phyloP scores from a whole-genome alignment of 2,329 filamentous ascomycete species.

The Aureobasidium sp. region DNA sequence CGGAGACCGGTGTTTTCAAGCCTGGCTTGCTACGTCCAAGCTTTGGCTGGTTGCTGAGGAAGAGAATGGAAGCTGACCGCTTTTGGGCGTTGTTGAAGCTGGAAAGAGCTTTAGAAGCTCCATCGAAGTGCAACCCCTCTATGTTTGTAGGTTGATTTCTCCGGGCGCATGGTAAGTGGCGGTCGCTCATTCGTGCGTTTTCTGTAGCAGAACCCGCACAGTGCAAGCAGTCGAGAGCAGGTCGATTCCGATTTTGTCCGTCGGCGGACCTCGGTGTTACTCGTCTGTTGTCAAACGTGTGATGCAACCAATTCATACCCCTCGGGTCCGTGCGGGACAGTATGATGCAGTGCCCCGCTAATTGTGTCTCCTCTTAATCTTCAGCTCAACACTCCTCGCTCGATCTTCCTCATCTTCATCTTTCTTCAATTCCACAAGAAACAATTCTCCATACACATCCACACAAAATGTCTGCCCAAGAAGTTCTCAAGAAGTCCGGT shows the following conservation, averaged over 20 bases:
- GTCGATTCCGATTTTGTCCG: conserved; percentile 9
- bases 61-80: conserved; percentile 3
- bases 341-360: conserved; percentile 17
- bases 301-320: conserved; percentile 13
- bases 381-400: conserved; percentile 16
- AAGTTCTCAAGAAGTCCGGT: conserved; percentile 28
- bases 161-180: conserved; percentile 8
- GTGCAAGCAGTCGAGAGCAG: not conserved
- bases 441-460: conserved; percentile 7
- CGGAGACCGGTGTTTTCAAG: conserved; percentile 9
- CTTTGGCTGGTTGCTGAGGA: conserved; percentile 7
- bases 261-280: conserved; percentile 16
- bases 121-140: not conserved
- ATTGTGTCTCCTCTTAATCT: conserved; percentile 13
- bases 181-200: conserved; percentile 13
- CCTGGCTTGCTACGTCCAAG: conserved; percentile 10
- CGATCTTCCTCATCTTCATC: conserved; percentile 13
- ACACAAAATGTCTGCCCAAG: conserved; percentile 18
- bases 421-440: conserved; percentile 7
- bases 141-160: not conserved
- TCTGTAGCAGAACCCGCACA: not conserved
- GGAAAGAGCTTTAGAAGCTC: not conserved
- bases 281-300: conserved; percentile 4
- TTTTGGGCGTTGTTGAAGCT: not conserved
- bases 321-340: conserved; percentile 14